phyloP scores from a whole-genome alignment of 805 yeast genomes.

The Suhomyces faveliae region DNA sequence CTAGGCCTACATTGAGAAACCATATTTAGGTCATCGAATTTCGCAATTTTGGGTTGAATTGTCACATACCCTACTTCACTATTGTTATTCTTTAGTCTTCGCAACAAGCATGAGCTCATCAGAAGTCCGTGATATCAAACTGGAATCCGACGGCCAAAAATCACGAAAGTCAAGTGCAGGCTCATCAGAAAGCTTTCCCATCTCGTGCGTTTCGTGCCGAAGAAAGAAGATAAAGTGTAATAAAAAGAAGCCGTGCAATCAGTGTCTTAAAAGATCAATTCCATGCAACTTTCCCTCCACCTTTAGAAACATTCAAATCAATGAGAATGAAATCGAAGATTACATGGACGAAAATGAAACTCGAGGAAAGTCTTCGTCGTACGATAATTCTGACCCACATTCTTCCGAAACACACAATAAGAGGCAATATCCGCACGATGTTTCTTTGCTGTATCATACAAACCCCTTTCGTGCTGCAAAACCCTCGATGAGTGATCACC shows the following conservation, averaged over 20 bases:
- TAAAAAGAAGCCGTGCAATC: slow-evolving; percentile 39
- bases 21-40: neutral
- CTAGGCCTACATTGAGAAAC: neutral
- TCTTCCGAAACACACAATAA: neutral
- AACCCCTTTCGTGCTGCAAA: neutral
- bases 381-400: neutral
- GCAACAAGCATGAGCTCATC: neutral
- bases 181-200: slow-evolving; percentile 26
- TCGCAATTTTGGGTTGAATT: neutral
- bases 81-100: neutral
- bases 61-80: too few relatives aligned
- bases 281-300: slow-evolving; percentile 47
- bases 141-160: neutral
- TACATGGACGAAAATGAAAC: neutral
- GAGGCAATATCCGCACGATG: neutral
- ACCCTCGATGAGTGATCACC: neutral
- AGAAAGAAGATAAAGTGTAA: slow-evolving; percentile 37
- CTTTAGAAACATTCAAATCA: slow-evolving; percentile 40
- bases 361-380: neutral
- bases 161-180: neutral
- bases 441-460: neutral
- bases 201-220: slow-evolving; percentile 37
- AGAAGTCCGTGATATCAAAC: neutral
- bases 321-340: slow-evolving; percentile 18
- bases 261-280: slow-evolving; percentile 37